A percentile compares a stretch with the other conserved stretches of the same genome.
These are phyloP conservation scores for Candida xyloterini DNA, from an alignment of 805 yeast species.

Conservation along the genomic window DNA sequence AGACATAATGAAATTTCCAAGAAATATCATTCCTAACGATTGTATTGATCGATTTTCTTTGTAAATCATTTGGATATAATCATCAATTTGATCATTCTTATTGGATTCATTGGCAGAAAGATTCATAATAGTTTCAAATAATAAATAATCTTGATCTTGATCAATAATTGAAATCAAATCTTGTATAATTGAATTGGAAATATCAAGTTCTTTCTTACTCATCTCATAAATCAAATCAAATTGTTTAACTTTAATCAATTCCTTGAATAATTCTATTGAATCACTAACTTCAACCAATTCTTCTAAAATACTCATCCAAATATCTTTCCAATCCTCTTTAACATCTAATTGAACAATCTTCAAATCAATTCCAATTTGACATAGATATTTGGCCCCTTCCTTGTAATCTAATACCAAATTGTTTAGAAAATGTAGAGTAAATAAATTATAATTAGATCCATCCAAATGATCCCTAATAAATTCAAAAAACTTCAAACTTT, in stretches of 20 bases:
- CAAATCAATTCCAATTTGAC: background rate
- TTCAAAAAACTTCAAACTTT: background rate
- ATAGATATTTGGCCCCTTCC: conserved; percentile 1
- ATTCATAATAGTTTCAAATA: conserved; percentile 18
- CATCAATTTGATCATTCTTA: conserved; percentile 13
- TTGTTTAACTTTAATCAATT: background rate
- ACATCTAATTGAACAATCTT: background rate
- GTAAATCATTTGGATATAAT: conserved; percentile 4
- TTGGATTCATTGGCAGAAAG: conserved; percentile 14
- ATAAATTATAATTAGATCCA: conserved; percentile 1
- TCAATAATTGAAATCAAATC: conserved; percentile 3
- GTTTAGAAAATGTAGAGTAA: conserved; percentile 14
- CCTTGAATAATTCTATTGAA: background rate
- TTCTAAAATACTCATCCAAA: conserved; percentile 9
- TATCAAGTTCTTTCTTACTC: conserved; percentile 10
- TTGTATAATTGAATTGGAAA: conserved; percentile 4
- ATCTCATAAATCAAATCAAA: conserved; percentile 6
- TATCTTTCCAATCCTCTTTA: conserved; percentile 5
- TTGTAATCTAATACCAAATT: conserved; percentile 12
- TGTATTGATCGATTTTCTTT: background rate
- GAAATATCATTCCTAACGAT: conserved; percentile 16
- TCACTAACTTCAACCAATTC: conserved; percentile 5
- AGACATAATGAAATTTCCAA: conserved; percentile 19
- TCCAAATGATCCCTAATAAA: conserved; percentile 2
- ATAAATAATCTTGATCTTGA: background rate